phyloP scores from a whole-genome alignment of 169 alveolate genomes.

The Plasmodium coatneyi region DNA sequence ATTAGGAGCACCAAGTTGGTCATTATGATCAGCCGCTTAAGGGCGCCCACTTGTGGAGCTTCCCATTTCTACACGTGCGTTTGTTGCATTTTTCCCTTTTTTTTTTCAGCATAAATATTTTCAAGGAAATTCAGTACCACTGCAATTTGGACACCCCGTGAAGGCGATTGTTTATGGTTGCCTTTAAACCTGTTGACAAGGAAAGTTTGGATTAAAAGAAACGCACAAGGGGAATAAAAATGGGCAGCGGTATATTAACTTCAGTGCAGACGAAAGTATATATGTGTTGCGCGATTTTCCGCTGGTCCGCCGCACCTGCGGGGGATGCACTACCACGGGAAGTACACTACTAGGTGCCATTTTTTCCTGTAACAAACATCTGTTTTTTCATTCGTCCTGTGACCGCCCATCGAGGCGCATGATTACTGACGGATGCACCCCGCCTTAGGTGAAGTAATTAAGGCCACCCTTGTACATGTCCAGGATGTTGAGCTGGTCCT shows the following conservation, averaged over 20 bases:
- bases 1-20: neutral
- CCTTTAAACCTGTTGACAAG: neutral
- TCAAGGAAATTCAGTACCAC: conserved; percentile 65
- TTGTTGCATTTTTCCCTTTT: neutral
- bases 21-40: neutral
- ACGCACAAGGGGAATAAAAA: neutral
- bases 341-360: neutral
- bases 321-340: neutral
- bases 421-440: neutral
- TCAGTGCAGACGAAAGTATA: neutral
- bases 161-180: neutral
- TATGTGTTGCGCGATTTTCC: neutral
- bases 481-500: conserved; percentile 80
- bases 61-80: neutral
- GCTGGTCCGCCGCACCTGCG: neutral
- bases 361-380: neutral
- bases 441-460: conserved; percentile 79
- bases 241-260: neutral
- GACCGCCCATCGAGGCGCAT: neutral
- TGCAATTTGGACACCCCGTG: conserved; percentile 37
- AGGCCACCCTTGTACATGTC: conserved; percentile 87
- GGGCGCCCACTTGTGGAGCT: neutral
- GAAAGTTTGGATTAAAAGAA: neutral
- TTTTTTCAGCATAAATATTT: conserved; percentile 49
- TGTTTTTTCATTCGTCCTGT: neutral